These are phyloP conservation scores for Agaricus bisporus DNA, from an alignment of 768 basidiomycete species.

Conservation along the genomic window DNA sequence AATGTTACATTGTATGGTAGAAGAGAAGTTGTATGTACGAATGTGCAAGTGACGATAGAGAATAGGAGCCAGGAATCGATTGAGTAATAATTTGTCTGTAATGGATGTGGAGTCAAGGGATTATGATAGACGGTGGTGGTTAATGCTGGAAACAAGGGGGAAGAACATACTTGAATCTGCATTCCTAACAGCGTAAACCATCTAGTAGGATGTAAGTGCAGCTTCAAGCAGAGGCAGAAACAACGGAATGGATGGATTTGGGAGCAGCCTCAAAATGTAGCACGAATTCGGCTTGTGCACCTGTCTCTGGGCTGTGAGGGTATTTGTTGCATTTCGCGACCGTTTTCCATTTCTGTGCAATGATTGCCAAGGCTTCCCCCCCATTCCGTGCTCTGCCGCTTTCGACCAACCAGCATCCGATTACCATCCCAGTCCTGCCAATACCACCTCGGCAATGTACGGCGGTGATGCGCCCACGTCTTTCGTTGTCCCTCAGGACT, in stretches of 20 bases:
- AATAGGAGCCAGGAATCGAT: too few species aligned
- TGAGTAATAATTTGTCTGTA: too few species aligned
- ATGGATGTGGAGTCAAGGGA: too few species aligned
- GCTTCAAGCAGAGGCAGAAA: background rate
- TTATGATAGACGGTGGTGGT: too few species aligned
- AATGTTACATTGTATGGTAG: too few species aligned
- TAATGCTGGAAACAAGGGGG: background rate
- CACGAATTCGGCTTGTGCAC: conserved; percentile 73
- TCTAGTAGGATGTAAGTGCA: background rate
- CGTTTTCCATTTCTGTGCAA: conserved; percentile 64
- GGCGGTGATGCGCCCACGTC: conserved; percentile 53
- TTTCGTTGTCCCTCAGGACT: conserved; percentile 55
- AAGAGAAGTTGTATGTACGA: too few species aligned
- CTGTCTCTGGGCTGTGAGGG: conserved; percentile 76
- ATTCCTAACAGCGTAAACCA: background rate
- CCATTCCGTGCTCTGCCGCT: conserved; percentile 57
- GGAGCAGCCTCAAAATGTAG: conserved; percentile 39
- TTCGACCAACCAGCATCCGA: conserved; percentile 75
- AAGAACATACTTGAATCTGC: background rate
- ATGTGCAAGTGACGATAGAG: too few species aligned
- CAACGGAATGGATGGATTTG: conserved; percentile 5
- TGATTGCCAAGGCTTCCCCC: conserved; percentile 55
- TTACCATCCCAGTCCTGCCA: conserved; percentile 57
- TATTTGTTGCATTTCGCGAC: conserved; percentile 76
- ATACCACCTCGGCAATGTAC: conserved; percentile 81